A percentile compares a stretch with the other conserved stretches of the same genome.
phyloP scores from a whole-genome alignment of 2,329 filamentous ascomycete species.

The Teratosphaeria nubilosa region DNA sequence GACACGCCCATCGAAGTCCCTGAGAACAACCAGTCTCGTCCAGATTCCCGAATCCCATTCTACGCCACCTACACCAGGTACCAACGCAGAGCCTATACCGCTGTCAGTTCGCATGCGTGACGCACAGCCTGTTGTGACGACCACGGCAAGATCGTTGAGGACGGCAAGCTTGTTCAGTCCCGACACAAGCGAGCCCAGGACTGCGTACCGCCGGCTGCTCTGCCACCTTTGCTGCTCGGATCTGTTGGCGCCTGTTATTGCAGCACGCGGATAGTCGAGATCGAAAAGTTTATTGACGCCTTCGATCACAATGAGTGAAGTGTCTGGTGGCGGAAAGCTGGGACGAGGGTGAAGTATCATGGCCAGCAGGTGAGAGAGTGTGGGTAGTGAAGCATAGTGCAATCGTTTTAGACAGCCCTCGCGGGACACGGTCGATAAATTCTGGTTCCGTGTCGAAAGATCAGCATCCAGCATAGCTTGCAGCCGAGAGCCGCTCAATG shows the following conservation, averaged over 20 bases:
- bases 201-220: conserved; percentile 41
- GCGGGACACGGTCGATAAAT: neutral
- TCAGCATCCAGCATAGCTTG: neutral
- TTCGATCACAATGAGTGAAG: conserved; percentile 66
- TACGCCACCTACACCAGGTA: conserved; percentile 62
- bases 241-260: conserved; percentile 27
- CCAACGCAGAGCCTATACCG: conserved; percentile 52
- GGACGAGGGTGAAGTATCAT: conserved; percentile 59
- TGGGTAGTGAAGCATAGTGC: conserved; percentile 52
- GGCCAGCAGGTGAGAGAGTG: conserved; percentile 58
- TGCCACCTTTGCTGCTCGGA: conserved; percentile 39
- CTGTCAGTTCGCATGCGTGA: conserved; percentile 59
- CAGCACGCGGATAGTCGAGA: conserved; percentile 57
- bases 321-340: conserved; percentile 51
- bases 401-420: conserved; percentile 30
- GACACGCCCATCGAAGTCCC: conserved; percentile 50
- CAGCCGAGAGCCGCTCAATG: neutral
- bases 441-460: neutral
- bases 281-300: conserved; percentile 68
- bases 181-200: conserved; percentile 56
- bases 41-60: conserved; percentile 74
- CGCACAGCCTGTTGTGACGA: conserved; percentile 69
- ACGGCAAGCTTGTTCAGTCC: conserved; percentile 62
- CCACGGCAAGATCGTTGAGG: conserved; percentile 59
- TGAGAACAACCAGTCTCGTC: conserved; percentile 65